Evolutionary conservation across 768 basidiomycete species (phyloP).

Genomic region (Panus rudis): DNA sequence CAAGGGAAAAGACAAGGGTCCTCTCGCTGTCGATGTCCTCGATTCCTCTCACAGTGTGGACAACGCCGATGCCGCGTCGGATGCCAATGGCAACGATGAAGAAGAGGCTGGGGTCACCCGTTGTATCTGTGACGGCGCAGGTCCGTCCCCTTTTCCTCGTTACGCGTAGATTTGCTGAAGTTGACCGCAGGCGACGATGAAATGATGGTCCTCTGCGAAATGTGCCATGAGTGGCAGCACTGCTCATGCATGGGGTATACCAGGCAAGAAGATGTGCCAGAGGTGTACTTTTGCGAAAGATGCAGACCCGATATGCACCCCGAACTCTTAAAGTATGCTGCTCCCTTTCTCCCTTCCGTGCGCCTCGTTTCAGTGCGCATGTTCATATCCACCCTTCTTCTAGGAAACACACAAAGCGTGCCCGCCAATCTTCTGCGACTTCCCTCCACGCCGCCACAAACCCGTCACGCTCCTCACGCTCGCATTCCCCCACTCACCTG

Average conservation of each 20-base stretch:
- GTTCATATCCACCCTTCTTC: slow-evolving; percentile 7
- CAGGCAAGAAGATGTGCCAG: slow-evolving; percentile 62
- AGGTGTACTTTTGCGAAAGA: slow-evolving; percentile 90
- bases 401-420: slow-evolving; percentile 58
- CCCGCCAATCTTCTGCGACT: slow-evolving; percentile 57
- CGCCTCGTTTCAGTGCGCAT: too few species aligned
- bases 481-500: slow-evolving; percentile 58
- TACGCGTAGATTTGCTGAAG: slow-evolving; percentile 37
- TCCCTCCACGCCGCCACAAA: slow-evolving; percentile 46
- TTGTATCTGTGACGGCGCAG: slow-evolving; percentile 79
- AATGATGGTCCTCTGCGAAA: slow-evolving; percentile 97
- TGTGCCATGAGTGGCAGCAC: slow-evolving; percentile 97
- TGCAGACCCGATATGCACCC: slow-evolving; percentile 84
- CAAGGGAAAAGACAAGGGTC: slow-evolving; percentile 49
- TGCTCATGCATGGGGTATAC: slow-evolving; percentile 93
- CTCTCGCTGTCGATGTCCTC: slow-evolving; percentile 19
- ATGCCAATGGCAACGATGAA: slow-evolving; percentile 39
- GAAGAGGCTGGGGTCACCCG: slow-evolving; percentile 62
- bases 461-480: slow-evolving; percentile 58
- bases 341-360: slow-evolving; percentile 4
- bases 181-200: slow-evolving; percentile 66
- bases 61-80: slow-evolving; percentile 22
- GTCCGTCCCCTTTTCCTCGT: slow-evolving; percentile 35
- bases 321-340: slow-evolving; percentile 72
- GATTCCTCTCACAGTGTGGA: slow-evolving; percentile 21